Evolutionary conservation across 768 basidiomycete genomes (phyloP).

Genomic region (Obba rivulosa): DNA sequence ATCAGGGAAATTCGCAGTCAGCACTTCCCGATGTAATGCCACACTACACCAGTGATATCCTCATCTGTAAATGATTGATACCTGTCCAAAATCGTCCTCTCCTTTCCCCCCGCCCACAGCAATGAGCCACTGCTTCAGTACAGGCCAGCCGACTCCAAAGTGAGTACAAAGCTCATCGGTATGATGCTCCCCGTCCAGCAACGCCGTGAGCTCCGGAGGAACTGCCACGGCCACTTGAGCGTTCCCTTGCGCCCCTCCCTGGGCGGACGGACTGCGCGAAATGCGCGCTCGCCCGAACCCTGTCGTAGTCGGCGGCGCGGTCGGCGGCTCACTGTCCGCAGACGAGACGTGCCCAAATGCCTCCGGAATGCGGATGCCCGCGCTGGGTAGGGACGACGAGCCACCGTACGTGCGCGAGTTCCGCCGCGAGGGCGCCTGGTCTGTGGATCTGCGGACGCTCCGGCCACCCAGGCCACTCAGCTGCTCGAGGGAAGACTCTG

Average conservation of each 20-base stretch:
- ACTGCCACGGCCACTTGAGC: constrained; percentile 25
- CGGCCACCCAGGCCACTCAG: constrained; percentile 43
- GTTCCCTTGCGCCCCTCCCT: constrained; percentile 21
- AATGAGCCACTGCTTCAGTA: constrained; percentile 68
- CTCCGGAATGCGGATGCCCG: constrained; percentile 7
- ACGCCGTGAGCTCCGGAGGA: constrained; percentile 49
- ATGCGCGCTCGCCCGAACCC: constrained; percentile 38
- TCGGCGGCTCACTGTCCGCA: too few relatives aligned
- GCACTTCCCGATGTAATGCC: too few relatives aligned
- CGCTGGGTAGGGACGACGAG: neutral
- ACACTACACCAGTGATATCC: too few relatives aligned
- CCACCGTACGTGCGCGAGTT: neutral
- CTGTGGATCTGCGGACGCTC: constrained; percentile 19
- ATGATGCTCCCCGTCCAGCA: constrained; percentile 88
- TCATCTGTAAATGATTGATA: constrained; percentile 77
- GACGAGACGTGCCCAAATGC: neutral
- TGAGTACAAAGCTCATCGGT: constrained; percentile 83
- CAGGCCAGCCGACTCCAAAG: constrained; percentile 81
- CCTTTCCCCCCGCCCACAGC: constrained; percentile 54
- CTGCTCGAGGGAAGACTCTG: constrained; percentile 65
- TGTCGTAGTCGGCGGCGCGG: constrained; percentile 20
- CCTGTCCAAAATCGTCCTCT: constrained; percentile 59
- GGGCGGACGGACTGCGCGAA: constrained; percentile 54
- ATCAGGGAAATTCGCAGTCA: too few relatives aligned
- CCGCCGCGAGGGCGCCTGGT: neutral